phyloP scores from a whole-genome alignment of 2,329 filamentous ascomycete species.

The Raffaelea deltoideospora region DNA sequence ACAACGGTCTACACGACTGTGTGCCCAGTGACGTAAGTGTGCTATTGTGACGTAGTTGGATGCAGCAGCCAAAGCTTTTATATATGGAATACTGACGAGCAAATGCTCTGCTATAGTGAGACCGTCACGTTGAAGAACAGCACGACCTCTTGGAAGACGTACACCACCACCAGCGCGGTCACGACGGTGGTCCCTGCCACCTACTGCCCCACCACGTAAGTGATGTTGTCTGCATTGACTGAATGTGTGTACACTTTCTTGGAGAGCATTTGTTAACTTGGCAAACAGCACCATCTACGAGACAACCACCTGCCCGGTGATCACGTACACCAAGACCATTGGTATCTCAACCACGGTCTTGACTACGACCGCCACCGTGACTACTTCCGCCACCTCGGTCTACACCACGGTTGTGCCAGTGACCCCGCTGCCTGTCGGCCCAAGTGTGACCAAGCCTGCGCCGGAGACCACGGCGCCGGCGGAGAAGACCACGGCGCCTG shows the following conservation, averaged over 20 bases:
- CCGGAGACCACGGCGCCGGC: constrained; percentile 19
- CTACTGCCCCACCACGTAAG: constrained; percentile 7
- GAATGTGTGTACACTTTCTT: too few relatives aligned
- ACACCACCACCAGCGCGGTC: constrained; percentile 26
- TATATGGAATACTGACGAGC: too few relatives aligned
- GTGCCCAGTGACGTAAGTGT: constrained; percentile 4
- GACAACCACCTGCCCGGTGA: constrained; percentile 8
- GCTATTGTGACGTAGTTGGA: too few relatives aligned
- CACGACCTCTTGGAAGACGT: constrained; percentile 21
- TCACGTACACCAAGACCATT: constrained; percentile 27
- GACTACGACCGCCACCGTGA: constrained; percentile 27
- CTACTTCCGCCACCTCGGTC: constrained; percentile 20
- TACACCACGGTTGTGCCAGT: neutral
- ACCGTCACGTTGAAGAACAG: constrained; percentile 11
- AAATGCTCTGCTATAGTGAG: too few relatives aligned
- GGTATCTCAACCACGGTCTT: constrained; percentile 24
- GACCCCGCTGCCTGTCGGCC: neutral
- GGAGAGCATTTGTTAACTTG: neutral
- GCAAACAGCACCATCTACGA: constrained; percentile 12
- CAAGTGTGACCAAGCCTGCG: neutral
- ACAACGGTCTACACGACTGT: constrained; percentile 12
- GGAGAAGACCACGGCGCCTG: constrained; percentile 20
- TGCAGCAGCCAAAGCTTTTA: too few relatives aligned
- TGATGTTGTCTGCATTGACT: constrained; percentile 9
- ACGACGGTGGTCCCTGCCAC: constrained; percentile 16